Evolutionary conservation across 331 rosid genomes (phyloP).

Genomic region (Dryas integrifolia): DNA sequence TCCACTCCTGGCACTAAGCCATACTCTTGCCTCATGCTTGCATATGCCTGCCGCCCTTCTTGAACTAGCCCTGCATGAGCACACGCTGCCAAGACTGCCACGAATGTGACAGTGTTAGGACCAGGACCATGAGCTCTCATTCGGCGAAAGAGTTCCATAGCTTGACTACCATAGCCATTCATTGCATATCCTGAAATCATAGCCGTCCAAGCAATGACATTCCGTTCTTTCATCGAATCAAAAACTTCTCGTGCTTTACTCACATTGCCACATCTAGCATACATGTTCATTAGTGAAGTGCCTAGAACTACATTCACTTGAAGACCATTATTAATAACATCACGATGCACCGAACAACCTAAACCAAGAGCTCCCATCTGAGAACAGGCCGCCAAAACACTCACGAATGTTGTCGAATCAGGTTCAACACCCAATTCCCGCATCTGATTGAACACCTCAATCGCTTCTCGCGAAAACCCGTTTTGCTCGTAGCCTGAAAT

Average conservation of each 20-base stretch:
- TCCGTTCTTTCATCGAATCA: slow-evolving; percentile 55
- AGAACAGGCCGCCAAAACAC: slow-evolving; percentile 70
- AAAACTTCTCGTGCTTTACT: slow-evolving; percentile 59
- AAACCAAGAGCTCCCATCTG: slow-evolving; percentile 70
- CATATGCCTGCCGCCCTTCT: slow-evolving; percentile 58
- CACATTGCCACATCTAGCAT: slow-evolving; percentile 71
- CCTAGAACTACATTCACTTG: slow-evolving; percentile 56
- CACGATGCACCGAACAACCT: slow-evolving; percentile 69
- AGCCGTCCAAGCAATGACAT: slow-evolving; percentile 84
- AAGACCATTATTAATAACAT: slow-evolving; percentile 37
- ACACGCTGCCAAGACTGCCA: slow-evolving; percentile 83
- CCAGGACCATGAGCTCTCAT: slow-evolving; percentile 50
- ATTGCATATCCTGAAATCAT: slow-evolving; percentile 83
- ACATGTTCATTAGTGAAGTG: slow-evolving; percentile 82
- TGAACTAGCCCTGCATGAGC: slow-evolving; percentile 80
- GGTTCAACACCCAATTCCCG: slow-evolving; percentile 40
- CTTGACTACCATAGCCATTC: slow-evolving; percentile 71
- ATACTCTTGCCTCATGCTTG: slow-evolving; percentile 58
- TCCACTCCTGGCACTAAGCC: slow-evolving; percentile 74
- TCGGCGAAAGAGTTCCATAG: slow-evolving; percentile 50
- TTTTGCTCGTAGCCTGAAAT: slow-evolving; percentile 79
- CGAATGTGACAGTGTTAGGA: slow-evolving; percentile 70
- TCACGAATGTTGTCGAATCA: slow-evolving; percentile 65
- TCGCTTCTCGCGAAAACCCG: slow-evolving; percentile 57
- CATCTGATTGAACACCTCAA: slow-evolving; percentile 53